phyloP scores from a whole-genome alignment of 139 green algal species.

The Klebsormidium nitens region DNA sequence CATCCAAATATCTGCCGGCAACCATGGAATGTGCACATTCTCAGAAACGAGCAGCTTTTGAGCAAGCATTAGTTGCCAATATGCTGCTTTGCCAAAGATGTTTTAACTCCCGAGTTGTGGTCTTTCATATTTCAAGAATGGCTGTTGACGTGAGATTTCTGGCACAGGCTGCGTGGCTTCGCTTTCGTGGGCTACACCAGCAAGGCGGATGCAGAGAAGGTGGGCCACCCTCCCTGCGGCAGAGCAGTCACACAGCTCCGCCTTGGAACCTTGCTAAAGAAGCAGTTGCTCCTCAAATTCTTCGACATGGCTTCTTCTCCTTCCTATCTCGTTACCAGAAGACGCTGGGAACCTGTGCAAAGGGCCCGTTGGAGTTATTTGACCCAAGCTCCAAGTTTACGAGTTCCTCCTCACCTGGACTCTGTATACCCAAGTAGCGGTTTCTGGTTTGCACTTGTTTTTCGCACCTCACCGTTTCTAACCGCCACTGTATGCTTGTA shows the following conservation, averaged over 20 bases:
- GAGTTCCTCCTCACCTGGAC: neutral
- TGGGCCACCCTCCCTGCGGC: neutral
- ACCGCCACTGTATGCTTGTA: neutral
- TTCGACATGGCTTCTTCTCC: neutral
- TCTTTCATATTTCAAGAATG: no score
- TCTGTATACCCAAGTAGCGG: neutral
- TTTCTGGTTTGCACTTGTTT: neutral
- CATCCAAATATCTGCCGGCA: no score
- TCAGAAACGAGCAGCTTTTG: no score
- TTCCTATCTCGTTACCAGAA: neutral
- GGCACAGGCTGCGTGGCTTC: slow-evolving; percentile 22
- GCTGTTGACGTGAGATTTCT: no score
- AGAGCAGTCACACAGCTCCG: neutral
- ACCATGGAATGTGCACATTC: no score
- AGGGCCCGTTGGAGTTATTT: neutral
- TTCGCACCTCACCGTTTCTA: neutral
- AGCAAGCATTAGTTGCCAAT: no score
- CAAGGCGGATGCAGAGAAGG: slow-evolving; percentile 32
- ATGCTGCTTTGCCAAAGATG: no score
- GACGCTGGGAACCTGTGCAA: neutral
- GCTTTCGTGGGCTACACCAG: slow-evolving; percentile 27
- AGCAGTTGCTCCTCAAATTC: neutral
- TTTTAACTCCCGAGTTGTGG: no score
- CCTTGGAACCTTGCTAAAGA: neutral
- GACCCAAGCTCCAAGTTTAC: neutral